These are phyloP conservation scores for Daphne laureola DNA, from an alignment of 441 rosid species.

Conservation along the genomic window DNA sequence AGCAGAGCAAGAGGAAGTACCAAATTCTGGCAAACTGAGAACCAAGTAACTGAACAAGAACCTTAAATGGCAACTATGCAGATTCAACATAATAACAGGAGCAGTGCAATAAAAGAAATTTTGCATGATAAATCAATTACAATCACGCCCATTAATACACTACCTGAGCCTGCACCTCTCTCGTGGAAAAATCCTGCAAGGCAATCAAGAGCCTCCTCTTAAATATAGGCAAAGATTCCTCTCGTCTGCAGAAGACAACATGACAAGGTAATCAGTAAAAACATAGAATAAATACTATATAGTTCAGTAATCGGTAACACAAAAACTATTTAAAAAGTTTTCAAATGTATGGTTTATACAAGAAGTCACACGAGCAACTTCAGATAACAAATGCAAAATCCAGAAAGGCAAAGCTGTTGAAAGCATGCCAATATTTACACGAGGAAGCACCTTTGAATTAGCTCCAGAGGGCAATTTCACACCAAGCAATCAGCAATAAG, in stretches of 20 bases:
- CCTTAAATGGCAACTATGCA: too few relatives aligned
- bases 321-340: neutral
- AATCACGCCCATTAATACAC: neutral
- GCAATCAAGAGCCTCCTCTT: slow-evolving; percentile 97
- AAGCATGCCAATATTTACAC: too few relatives aligned
- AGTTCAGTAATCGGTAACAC: too few relatives aligned
- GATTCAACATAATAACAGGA: too few relatives aligned
- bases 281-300: slow-evolving; percentile 8
- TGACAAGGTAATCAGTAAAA: slow-evolving; percentile 7
- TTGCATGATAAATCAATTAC: too few relatives aligned
- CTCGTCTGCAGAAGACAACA: slow-evolving; percentile 64
- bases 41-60: too few relatives aligned
- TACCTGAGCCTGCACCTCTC: slow-evolving; percentile 99
- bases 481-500: neutral
- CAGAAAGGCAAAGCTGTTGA: too few relatives aligned
- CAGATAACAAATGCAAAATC: too few relatives aligned
- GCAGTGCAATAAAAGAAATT: too few relatives aligned
- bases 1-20: too few relatives aligned
- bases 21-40: too few relatives aligned
- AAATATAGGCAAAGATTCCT: slow-evolving; percentile 92
- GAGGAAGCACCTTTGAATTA: neutral
- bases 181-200: slow-evolving; percentile 94
- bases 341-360: neutral
- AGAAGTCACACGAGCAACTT: slow-evolving; percentile 6
- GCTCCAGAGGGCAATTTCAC: slow-evolving; percentile 3